phyloP scores from a whole-genome alignment of 1,284 basidiomycete genomes.

The Fomitopsis pinicola region DNA sequence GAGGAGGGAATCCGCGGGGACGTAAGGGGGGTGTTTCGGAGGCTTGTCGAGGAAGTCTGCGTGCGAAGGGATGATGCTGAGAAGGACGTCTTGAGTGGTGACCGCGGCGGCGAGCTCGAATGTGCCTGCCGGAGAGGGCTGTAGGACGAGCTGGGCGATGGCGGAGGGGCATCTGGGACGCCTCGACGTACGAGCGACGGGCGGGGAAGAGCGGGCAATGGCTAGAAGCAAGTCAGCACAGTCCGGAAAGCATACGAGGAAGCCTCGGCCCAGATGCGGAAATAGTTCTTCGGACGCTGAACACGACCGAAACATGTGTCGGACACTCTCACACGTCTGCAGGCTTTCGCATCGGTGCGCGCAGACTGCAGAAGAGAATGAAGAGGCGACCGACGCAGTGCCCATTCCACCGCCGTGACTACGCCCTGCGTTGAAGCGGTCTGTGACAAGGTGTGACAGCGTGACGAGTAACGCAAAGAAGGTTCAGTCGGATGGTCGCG shows the following conservation, averaged over 20 bases:
- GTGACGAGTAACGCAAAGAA: not conserved
- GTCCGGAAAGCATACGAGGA: not conserved
- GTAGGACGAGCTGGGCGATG: constrained; percentile 6
- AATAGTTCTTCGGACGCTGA: not conserved
- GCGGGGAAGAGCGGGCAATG: constrained; percentile 7
- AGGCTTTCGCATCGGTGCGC: not conserved
- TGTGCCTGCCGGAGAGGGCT: not conserved
- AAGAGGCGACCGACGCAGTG: not conserved
- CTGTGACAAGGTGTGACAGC: not conserved
- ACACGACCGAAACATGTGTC: not conserved
- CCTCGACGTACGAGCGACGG: constrained; percentile 4
- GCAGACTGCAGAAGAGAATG: not conserved
- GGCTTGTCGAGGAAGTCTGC: not conserved
- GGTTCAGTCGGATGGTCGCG: not conserved
- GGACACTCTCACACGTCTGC: not conserved
- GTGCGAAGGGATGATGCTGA: not conserved
- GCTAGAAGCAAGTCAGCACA: constrained; percentile 5
- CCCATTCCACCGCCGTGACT: too few species aligned
- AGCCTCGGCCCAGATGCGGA: not conserved
- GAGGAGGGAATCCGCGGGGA: constrained; percentile 12
- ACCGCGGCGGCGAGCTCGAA: not conserved
- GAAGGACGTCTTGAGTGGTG: not conserved
- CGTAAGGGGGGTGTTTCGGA: constrained; percentile 13
- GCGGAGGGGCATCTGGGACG: constrained; percentile 5
- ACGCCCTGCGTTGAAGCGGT: not conserved